Evolutionary conservation across 345 rosid genomes (phyloP).

Genomic region (Eucalyptus regnans): DNA sequence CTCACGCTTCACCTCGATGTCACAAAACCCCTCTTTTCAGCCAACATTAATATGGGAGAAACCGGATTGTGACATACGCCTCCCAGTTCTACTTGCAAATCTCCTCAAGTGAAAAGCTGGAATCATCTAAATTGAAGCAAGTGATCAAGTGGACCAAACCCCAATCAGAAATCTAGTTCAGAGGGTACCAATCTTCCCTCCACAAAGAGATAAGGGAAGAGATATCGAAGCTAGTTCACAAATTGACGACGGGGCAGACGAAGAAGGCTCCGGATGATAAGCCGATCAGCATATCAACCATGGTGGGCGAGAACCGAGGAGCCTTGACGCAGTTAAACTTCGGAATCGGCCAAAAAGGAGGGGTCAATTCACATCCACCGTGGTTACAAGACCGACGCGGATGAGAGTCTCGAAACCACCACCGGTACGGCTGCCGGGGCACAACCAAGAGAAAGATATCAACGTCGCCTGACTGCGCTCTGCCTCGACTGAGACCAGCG

Average conservation of each 20-base stretch:
- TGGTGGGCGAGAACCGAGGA: slow-evolving; percentile 86
- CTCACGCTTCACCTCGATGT: not conserved
- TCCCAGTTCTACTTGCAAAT: not conserved
- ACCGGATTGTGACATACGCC: not conserved
- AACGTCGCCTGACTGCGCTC: slow-evolving; percentile 1
- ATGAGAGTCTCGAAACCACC: slow-evolving; percentile 57
- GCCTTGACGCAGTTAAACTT: slow-evolving; percentile 40
- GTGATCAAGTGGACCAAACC: not conserved
- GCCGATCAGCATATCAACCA: slow-evolving; percentile 31
- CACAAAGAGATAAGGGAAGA: slow-evolving; percentile 54
- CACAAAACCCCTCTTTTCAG: not conserved
- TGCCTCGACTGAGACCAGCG: not conserved
- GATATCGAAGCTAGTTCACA: slow-evolving; percentile 34
- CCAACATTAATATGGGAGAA: not conserved
- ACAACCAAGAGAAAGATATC: slow-evolving; percentile 25
- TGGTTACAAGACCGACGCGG: slow-evolving; percentile 42
- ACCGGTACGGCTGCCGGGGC: slow-evolving; percentile 23
- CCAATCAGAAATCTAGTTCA: not conserved
- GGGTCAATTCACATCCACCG: slow-evolving; percentile 42
- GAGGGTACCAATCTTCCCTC: not conserved
- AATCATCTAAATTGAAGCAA: not conserved
- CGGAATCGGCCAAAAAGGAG: slow-evolving; percentile 30
- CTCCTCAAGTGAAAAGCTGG: not conserved
- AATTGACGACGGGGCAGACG: slow-evolving; percentile 28
- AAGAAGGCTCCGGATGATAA: slow-evolving; percentile 10